phyloP scores from a whole-genome alignment of 345 rosid genomes.

The Syzygium aqueum region DNA sequence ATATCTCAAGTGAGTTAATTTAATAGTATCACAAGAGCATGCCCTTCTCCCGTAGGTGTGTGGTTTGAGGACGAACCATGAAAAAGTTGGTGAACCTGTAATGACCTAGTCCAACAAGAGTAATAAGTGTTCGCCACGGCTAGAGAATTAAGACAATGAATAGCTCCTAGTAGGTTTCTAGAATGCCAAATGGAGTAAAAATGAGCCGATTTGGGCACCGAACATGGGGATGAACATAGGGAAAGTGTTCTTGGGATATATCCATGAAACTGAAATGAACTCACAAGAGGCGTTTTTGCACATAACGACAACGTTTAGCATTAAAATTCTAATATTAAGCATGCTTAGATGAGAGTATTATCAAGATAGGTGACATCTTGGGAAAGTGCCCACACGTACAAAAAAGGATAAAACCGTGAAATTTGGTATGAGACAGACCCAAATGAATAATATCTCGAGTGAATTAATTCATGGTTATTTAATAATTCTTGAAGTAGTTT shows the following conservation, averaged over 20 bases:
- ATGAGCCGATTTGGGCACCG: fast-evolving
- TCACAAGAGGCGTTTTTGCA: neutral
- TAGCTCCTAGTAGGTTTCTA: neutral
- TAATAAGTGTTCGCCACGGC: fast-evolving
- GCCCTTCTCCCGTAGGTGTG: neutral
- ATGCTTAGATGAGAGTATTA: neutral
- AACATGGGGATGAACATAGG: neutral
- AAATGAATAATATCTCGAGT: neutral
- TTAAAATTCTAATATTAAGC: neutral
- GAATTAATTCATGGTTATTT: neutral
- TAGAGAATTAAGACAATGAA: neutral
- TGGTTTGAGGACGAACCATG: neutral
- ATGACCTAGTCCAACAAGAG: neutral
- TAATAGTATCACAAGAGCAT: neutral
- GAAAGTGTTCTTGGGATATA: neutral
- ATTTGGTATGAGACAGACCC: neutral
- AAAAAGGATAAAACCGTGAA: neutral
- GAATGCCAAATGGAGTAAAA: neutral
- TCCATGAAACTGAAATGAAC: neutral
- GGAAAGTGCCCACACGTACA: neutral
- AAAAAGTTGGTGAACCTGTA: neutral
- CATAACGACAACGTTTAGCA: neutral
- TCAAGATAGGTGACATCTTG: neutral
- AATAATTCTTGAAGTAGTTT: neutral
- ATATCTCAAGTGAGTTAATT: neutral